Base-by-base conservation (phyloP, 1,284 basidiomycete species). In the Thelephora terrestris region DNA sequence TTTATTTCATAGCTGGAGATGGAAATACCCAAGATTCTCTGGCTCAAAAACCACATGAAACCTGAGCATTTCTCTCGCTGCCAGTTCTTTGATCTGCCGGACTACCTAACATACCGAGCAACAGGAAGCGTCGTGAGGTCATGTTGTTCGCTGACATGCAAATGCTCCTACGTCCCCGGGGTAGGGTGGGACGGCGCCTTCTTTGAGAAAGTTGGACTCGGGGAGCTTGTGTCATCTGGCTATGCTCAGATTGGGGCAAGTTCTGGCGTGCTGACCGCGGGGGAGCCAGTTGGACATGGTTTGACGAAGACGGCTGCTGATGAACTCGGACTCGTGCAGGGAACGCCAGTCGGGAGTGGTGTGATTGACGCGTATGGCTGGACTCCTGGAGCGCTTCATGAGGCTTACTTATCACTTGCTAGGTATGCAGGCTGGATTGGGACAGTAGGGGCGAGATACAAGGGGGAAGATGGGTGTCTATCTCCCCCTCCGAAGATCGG, bases 351-450 rank as follows among this genome's bases (percentile, higher is more conserved):
- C 17, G 94, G 94, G 5, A 94, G 91, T 55, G 94, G 82, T 20
- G 78, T 99, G 43, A 97, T 99, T 58, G 95, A 99, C 59, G 95
- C 94, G 77, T 93, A 60, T 62, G 81, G 68, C 7, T 32, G 12
- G 3, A 12, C 29, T 3, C 7, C 29, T 10, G 9, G 29, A 14
- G 12, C 29, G 14, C 10, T 39, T 44, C 38, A 20, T 54, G 38
- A 20, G 21, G 9, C 21, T 42, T 12, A 21, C 39, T 42, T 5
- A 25, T 4, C n/a, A 14, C 5, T 25, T 21, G 18, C n/a, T 7
- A 91, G 87, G 6, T 97, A 98, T 65, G 92, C 95, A 2, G 95
- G 95, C n/a, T 99, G 95, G 95, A 75, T 99, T 57, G 95, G 96
- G 17, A 98, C 95, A 0, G 82, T 97, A 35, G 95, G 90, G 7